Evolutionary conservation across 192 early-diverging fungal genomes (phyloP), one percentile per base, ranked within the genome.

Genomic region (Backusella liffmaniae): DNA sequence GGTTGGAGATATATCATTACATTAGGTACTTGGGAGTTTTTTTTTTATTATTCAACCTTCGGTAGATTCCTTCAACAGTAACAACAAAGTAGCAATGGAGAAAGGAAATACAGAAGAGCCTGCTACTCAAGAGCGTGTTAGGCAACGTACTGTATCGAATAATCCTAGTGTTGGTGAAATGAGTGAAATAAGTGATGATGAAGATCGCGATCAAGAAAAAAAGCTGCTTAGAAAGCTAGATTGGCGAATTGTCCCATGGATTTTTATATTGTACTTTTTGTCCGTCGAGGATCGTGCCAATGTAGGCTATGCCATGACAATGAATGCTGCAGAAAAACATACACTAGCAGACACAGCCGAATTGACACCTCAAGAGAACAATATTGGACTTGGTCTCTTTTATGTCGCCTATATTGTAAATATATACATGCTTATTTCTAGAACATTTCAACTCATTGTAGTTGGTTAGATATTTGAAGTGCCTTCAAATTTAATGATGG

Each of bases 331-430:
- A 74, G 51, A 67, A 39, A 76, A 76, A 0, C 79, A 81, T 70
- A 72, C 76, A n/a, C 42, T 81, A 7, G 79, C 79, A 23, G 49
- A 70, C 5, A 72, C 73, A 4, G 75, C 75, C 18, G 34, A 32
- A 3, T 34, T 81, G 8, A 36, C 75, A 16, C 46, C 59, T 2
- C 62, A 72, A 36, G 71, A 81, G 37, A 81, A 76, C 23, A 81
- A 77, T 46, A 77, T 81, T 66, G 79, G 79, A 13, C 71, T 77
- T 9, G 79, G 79, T 5, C 42, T 81, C 2, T 81, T 81, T 72
- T 81, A 81, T 41, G 79, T 81, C 0, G 79, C 79, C 15, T 81
- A 81, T 67, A 81, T 81, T 72, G 79, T 73, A 75, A 71, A 67
- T 78, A 6, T 53, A 53, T 37, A 66, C 46, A 70, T 62, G 0